A percentile compares a stretch with the other conserved stretches of the same genome.
These are phyloP conservation scores for Blastomyces percursus DNA, from an alignment of 2,329 filamentous ascomycete genomes.

Conservation along the genomic window DNA sequence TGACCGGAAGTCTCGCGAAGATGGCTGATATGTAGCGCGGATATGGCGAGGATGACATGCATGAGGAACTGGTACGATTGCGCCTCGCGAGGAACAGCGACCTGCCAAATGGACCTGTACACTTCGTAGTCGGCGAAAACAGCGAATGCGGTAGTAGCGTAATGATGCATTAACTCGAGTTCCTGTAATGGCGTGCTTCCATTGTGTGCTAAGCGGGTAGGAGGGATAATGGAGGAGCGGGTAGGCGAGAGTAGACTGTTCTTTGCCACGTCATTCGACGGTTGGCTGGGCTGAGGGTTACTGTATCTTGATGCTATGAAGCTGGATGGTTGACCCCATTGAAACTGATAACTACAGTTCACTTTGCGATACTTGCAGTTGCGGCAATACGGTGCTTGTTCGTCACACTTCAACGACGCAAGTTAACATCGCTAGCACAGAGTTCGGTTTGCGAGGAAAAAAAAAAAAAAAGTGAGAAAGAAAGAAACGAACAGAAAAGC, in stretches of 20 bases:
- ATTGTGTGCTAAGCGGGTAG: not conserved
- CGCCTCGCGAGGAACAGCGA: constrained; percentile 11
- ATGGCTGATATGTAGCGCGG: constrained; percentile 18
- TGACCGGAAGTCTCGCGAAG: not conserved
- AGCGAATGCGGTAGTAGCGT: constrained; percentile 9
- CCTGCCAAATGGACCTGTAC: constrained; percentile 13
- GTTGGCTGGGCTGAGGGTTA: not conserved
- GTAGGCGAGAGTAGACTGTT: not conserved
- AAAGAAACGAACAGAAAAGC: no score
- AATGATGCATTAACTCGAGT: constrained; percentile 14
- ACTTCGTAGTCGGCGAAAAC: constrained; percentile 11
- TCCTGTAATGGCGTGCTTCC: constrained; percentile 2
- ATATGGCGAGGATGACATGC: constrained; percentile 18
- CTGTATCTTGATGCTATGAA: not conserved
- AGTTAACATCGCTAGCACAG: not conserved
- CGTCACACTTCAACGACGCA: constrained; percentile 10
- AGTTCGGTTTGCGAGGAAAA: not conserved
- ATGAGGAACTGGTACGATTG: constrained; percentile 17
- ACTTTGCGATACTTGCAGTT: constrained; percentile 11
- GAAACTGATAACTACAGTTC: constrained; percentile 10
- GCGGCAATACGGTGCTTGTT: constrained; percentile 13
- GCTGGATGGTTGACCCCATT: not conserved
- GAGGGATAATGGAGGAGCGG: not conserved
- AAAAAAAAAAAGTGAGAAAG: not conserved
- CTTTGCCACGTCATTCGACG: not conserved